A percentile compares a stretch with the other conserved stretches of the same genome.
Conservation (phyloP, 1,284 basidiomycete genomes). For the Sporisorium iseilematis-ciliati region DNA sequence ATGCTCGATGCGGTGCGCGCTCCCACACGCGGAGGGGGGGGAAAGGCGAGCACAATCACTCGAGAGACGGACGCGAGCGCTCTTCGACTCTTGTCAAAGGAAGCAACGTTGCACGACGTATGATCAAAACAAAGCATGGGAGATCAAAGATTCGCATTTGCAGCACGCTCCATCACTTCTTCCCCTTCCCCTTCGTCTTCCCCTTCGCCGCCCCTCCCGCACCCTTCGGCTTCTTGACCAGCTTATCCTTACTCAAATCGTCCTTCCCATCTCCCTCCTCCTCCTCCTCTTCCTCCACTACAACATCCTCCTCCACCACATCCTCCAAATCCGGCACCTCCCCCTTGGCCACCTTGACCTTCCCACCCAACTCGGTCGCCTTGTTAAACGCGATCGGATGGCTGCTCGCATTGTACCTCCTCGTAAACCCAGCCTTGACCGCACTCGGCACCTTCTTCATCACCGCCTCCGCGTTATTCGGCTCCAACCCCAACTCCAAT, state of each 20-base stretch:
- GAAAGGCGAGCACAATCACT: too few species aligned
- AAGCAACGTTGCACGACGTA: too few species aligned
- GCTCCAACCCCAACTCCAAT: constrained; percentile 89
- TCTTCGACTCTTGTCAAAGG: too few species aligned
- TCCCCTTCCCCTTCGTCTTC: constrained; percentile 30
- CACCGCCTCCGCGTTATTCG: constrained; percentile 77
- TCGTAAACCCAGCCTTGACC: constrained; percentile 85
- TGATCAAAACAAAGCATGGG: too few species aligned
- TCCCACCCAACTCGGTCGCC: constrained; percentile 31
- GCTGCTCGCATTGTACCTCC: constrained; percentile 74
- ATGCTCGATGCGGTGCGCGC: too few species aligned
- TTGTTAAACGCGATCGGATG: constrained; percentile 64
- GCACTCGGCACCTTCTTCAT: constrained; percentile 85
- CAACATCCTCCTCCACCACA: constrained; percentile 69
- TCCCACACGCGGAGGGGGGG: too few species aligned
- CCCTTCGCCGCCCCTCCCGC: constrained; percentile 61
- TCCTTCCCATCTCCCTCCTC: constrained; percentile 61
- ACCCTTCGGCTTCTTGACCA: constrained; percentile 73
- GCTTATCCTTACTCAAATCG: constrained; percentile 72
- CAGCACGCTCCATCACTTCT: background rate
- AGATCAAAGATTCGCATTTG: too few species aligned
- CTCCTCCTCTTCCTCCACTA: constrained; percentile 37
- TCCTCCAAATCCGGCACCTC: constrained; percentile 60
- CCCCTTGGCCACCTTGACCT: constrained; percentile 43
- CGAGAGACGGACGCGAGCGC: too few species aligned